Conservation (phyloP, 2,329 filamentous ascomycete species). For the Phyllosticta citriasiana region DNA sequence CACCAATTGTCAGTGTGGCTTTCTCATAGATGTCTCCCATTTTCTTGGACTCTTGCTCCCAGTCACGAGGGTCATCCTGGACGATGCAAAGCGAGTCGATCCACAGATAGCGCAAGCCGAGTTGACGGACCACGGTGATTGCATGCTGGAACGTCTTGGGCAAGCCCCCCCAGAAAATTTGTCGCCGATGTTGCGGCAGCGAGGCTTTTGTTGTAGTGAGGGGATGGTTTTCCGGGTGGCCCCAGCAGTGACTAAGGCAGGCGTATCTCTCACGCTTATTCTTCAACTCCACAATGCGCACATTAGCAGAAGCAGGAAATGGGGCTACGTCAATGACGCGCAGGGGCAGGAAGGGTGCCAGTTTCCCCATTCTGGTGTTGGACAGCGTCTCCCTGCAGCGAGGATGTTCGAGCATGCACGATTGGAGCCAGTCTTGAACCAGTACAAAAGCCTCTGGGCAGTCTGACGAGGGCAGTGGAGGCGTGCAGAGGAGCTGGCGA, state of each 20-base stretch:
- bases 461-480: conserved; percentile 15
- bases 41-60: conserved; percentile 3
- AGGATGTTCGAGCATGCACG: conserved; percentile 15
- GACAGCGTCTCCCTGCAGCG: conserved; percentile 15
- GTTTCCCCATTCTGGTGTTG: conserved; percentile 10
- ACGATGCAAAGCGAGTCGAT: conserved; percentile 15
- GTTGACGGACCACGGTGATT: conserved; percentile 3
- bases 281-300: conserved; percentile 14
- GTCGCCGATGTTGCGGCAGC: conserved; percentile 11
- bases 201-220: conserved; percentile 16
- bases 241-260: conserved; percentile 18
- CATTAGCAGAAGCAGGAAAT: conserved; percentile 11
- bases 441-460: conserved; percentile 17
- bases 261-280: conserved; percentile 6
- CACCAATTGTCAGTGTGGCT: conserved; percentile 5
- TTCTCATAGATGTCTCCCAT: conserved; percentile 10
- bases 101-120: conserved; percentile 13
- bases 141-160: conserved; percentile 12
- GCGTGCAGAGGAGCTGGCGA: conserved; percentile 15
- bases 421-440: conserved; percentile 15
- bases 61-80: conserved; percentile 11
- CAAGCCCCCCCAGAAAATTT: conserved; percentile 13
- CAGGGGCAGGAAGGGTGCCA: conserved; percentile 14
- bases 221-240: conserved; percentile 13
- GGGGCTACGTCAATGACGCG: conserved; percentile 15